These are phyloP conservation scores for Wickerhamomyces strasburgensis DNA, from an alignment of 805 yeast species.

Conservation along the genomic window DNA sequence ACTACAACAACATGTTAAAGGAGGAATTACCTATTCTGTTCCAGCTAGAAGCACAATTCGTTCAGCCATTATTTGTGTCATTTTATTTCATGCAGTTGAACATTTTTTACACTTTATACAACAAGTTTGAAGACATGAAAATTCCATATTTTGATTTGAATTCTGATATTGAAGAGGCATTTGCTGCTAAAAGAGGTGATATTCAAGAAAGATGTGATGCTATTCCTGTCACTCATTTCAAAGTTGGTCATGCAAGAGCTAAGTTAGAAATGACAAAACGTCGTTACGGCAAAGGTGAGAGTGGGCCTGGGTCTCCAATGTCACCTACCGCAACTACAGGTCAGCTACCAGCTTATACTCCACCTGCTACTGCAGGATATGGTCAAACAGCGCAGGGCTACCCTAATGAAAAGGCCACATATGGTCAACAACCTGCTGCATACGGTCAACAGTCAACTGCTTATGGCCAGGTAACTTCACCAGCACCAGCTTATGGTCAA, in stretches of 20 bases:
- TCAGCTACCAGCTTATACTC: slow-evolving; percentile 33
- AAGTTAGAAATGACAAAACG: slow-evolving; percentile 81
- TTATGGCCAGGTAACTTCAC: slow-evolving; percentile 24
- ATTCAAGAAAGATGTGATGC: slow-evolving; percentile 87
- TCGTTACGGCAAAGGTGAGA: slow-evolving; percentile 56
- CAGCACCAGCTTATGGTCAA: slow-evolving; percentile 23
- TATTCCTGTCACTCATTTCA: slow-evolving; percentile 86
- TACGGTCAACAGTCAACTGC: slow-evolving; percentile 31
- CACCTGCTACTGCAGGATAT: slow-evolving; percentile 25
- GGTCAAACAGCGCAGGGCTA: slow-evolving; percentile 25
- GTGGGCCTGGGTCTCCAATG: slow-evolving; percentile 29
- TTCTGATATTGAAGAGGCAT: slow-evolving; percentile 80
- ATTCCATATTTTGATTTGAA: slow-evolving; percentile 91
- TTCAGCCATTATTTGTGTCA: slow-evolving; percentile 88
- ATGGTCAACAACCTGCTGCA: slow-evolving; percentile 8
- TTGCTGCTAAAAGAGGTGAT: slow-evolving; percentile 77
- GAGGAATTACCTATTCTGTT: slow-evolving; percentile 85
- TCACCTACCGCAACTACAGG: slow-evolving; percentile 24
- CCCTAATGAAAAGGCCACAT: slow-evolving; percentile 25
- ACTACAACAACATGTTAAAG: slow-evolving; percentile 92
- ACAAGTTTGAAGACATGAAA: slow-evolving; percentile 90
- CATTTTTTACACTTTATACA: slow-evolving; percentile 88
- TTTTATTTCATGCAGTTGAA: slow-evolving; percentile 97
- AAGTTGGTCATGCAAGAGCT: slow-evolving; percentile 79
- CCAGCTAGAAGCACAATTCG: slow-evolving; percentile 84